Percentiles rank a stretch among this genome's conserved stretches.
These are phyloP conservation scores for Solanum raphanifolium DNA, from an alignment of 257 asterid genomes.

Conservation along the genomic window DNA sequence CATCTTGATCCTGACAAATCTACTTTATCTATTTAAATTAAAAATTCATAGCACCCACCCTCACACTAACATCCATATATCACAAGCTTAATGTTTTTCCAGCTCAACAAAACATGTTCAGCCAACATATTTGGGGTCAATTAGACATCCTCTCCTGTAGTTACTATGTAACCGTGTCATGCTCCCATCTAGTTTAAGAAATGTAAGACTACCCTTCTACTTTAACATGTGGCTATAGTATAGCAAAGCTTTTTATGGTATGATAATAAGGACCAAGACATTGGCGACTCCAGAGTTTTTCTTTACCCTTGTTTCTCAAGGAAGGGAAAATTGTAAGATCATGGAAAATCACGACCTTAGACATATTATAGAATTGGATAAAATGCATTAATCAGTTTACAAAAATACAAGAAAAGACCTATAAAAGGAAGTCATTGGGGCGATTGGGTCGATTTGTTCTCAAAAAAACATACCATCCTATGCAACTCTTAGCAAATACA, in stretches of 20 bases:
- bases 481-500: neutral
- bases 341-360: neutral
- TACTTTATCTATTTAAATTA: neutral
- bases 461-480: neutral
- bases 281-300: neutral
- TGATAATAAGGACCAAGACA: neutral
- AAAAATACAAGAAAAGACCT: neutral
- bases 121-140: neutral
- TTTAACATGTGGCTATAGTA: neutral
- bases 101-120: neutral
- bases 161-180: neutral
- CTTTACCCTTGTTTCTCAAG: neutral
- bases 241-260: neutral
- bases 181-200: neutral
- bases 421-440: neutral
- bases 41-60: neutral
- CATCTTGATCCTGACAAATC: neutral
- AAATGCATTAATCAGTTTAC: neutral
- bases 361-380: neutral
- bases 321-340: neutral
- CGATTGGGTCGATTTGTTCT: neutral
- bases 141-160: neutral
- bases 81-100: neutral
- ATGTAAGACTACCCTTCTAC: neutral
- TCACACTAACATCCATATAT: neutral